These are phyloP conservation scores for Mallotus repandus DNA, from an alignment of 441 rosid genomes.

Conservation along the genomic window DNA sequence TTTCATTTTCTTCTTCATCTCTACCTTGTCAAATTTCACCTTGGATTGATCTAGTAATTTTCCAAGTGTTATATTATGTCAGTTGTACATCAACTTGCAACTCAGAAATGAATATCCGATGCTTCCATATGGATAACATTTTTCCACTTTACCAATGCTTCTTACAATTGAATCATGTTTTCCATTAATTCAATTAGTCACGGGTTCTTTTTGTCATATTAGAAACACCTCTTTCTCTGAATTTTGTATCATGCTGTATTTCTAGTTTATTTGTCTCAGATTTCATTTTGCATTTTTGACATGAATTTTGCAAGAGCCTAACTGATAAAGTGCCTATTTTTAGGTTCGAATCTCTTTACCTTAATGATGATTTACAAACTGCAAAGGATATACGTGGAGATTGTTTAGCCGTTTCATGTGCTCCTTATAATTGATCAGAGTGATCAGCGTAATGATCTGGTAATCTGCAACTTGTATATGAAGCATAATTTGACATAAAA, in stretches of 20 bases:
- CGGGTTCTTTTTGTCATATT: not conserved
- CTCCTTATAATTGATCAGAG: constrained; percentile 4
- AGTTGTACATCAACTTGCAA: not conserved
- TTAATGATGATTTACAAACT: constrained; percentile 3
- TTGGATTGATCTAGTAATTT: not conserved
- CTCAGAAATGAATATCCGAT: too few species aligned
- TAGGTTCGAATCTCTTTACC: constrained; percentile 19
- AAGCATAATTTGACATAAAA: not conserved
- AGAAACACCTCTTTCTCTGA: not conserved
- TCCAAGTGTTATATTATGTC: not conserved
- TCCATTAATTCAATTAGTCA: not conserved
- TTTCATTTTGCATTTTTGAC: not conserved
- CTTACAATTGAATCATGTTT: not conserved
- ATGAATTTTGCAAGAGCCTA: not conserved
- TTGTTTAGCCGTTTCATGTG: not conserved
- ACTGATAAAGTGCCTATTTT: not conserved
- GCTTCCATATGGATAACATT: not conserved
- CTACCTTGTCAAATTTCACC: not conserved
- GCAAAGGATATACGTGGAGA: constrained; percentile 12
- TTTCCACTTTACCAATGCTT: not conserved
- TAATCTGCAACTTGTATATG: not conserved
- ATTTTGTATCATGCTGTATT: not conserved
- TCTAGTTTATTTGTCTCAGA: too few species aligned
- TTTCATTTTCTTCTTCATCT: not conserved
- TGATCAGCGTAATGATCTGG: not conserved